Evolutionary conservation across 345 rosid genomes (phyloP).

Genomic region (Salix suchowensis): DNA sequence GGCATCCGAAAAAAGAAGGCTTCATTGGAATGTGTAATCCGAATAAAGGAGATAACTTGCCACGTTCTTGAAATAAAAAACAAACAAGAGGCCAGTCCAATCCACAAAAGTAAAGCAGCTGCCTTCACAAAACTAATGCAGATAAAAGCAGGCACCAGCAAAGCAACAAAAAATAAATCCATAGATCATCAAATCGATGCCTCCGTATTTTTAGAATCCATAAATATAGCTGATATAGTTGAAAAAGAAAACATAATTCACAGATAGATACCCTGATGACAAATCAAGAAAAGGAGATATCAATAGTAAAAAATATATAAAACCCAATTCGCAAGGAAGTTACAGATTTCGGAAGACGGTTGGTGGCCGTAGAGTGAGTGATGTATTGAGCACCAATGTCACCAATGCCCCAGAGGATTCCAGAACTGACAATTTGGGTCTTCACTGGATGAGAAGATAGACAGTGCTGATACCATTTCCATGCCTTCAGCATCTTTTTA

Average conservation of each 20-base stretch:
- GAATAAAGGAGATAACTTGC: not conserved
- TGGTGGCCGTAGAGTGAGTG: conserved; percentile 66
- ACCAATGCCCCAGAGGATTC: conserved; percentile 81
- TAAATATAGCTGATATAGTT: not conserved
- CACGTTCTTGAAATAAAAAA: not conserved
- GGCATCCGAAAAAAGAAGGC: not conserved
- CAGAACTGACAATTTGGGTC: conserved; percentile 88
- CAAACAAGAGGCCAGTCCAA: not conserved
- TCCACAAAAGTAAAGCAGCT: not conserved
- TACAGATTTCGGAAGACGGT: conserved; percentile 40
- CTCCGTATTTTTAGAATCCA: not conserved
- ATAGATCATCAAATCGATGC: not conserved
- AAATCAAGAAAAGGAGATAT: not conserved
- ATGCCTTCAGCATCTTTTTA: conserved; percentile 49
- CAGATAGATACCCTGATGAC: conserved; percentile 8
- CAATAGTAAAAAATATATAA: not conserved
- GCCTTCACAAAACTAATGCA: not conserved
- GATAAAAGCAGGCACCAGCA: not conserved
- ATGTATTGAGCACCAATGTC: conserved; percentile 84
- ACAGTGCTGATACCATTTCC: conserved; percentile 89
- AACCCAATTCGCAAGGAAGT: conserved; percentile 7
- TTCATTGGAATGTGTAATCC: not conserved
- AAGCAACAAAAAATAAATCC: not conserved
- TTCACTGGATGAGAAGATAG: conserved; percentile 63
- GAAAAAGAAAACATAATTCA: not conserved